A percentile compares a stretch with the other conserved stretches of the same genome.
phyloP scores from a whole-genome alignment of 768 basidiomycete species.

The Suillus hirtellus region DNA sequence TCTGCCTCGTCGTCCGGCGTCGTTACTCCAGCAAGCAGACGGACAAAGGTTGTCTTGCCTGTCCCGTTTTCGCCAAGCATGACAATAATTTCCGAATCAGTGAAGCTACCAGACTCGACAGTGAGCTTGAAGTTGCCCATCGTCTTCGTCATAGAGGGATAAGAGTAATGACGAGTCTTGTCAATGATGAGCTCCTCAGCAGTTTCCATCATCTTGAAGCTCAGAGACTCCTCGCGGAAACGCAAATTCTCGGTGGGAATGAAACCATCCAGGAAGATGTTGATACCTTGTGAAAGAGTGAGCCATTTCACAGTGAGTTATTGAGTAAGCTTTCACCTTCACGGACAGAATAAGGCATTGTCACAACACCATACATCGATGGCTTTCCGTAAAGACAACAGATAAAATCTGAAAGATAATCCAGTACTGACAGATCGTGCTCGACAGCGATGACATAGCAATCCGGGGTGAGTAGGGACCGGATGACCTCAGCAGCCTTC shows the following conservation, averaged over 20 bases:
- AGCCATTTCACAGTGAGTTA: slow-evolving; percentile 7
- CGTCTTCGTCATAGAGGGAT: slow-evolving; percentile 97
- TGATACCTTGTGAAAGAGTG: slow-evolving; percentile 68
- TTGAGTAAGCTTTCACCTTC: slow-evolving; percentile 62
- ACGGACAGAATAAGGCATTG: slow-evolving; percentile 96
- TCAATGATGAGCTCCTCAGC: slow-evolving; percentile 87
- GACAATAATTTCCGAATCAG: slow-evolving; percentile 99
- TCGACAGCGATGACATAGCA: slow-evolving; percentile 98
- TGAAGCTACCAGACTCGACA: slow-evolving; percentile 86
- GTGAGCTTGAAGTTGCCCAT: slow-evolving; percentile 94
- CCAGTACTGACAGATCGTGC: slow-evolving; percentile 97
- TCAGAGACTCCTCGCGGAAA: slow-evolving; percentile 92
- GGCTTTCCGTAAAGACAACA: slow-evolving; percentile 98
- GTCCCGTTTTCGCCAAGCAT: slow-evolving; percentile 99
- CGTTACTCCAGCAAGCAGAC: slow-evolving; percentile 88
- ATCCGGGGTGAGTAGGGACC: slow-evolving; percentile 74
- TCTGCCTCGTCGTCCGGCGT: slow-evolving; percentile 79
- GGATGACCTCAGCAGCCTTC: slow-evolving; percentile 93
- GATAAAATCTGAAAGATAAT: slow-evolving; percentile 98
- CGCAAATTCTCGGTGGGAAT: slow-evolving; percentile 98
- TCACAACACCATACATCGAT: slow-evolving; percentile 97
- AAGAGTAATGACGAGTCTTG: slow-evolving; percentile 87
- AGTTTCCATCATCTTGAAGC: slow-evolving; percentile 97
- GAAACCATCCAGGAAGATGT: slow-evolving; percentile 98
- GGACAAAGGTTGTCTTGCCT: slow-evolving; percentile 98